These are phyloP conservation scores for Sarocladiaceae sp. DNA, from an alignment of 2,329 filamentous ascomycete genomes.

Conservation along the genomic window DNA sequence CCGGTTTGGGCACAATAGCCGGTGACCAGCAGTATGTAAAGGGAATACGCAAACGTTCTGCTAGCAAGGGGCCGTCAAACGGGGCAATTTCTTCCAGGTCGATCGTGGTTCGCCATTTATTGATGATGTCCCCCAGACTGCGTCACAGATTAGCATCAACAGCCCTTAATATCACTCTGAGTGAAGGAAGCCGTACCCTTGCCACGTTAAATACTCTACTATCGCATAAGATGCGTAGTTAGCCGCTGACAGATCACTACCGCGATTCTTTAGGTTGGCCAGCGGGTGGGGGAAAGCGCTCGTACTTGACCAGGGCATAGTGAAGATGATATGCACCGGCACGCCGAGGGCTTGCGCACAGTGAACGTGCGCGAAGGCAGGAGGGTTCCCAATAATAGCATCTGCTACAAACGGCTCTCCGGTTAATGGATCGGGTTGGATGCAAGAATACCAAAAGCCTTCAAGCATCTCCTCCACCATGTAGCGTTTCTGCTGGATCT, in stretches of 20 bases:
- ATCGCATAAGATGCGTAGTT: slow-evolving; percentile 70
- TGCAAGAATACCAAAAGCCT: slow-evolving; percentile 17
- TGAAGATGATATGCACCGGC: slow-evolving; percentile 44
- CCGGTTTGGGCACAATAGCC: slow-evolving; percentile 60
- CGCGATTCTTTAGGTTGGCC: slow-evolving; percentile 56
- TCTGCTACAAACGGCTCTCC: slow-evolving; percentile 40
- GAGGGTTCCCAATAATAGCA: slow-evolving; percentile 47
- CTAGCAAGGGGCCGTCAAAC: slow-evolving; percentile 67
- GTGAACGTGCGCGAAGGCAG: slow-evolving; percentile 44
- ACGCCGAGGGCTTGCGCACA: slow-evolving; percentile 40
- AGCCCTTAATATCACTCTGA: too few relatives aligned
- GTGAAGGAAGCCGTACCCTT: slow-evolving; percentile 43
- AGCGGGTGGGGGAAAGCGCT: slow-evolving; percentile 70
- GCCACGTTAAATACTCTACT: slow-evolving; percentile 75
- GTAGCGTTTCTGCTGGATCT: slow-evolving; percentile 20
- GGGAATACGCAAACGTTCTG: slow-evolving; percentile 63
- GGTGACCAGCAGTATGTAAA: slow-evolving; percentile 79
- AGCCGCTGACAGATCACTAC: too few relatives aligned
- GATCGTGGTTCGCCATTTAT: slow-evolving; percentile 46
- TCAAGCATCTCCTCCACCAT: slow-evolving; percentile 20
- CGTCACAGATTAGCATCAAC: too few relatives aligned
- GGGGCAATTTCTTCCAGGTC: slow-evolving; percentile 65
- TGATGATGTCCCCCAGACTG: slow-evolving; percentile 55
- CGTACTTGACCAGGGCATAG: slow-evolving; percentile 73
- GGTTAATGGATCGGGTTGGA: slow-evolving; percentile 10